These are phyloP conservation scores for Cadophora sp. DNA, from an alignment of 2,329 filamentous ascomycete genomes.

Conservation along the genomic window DNA sequence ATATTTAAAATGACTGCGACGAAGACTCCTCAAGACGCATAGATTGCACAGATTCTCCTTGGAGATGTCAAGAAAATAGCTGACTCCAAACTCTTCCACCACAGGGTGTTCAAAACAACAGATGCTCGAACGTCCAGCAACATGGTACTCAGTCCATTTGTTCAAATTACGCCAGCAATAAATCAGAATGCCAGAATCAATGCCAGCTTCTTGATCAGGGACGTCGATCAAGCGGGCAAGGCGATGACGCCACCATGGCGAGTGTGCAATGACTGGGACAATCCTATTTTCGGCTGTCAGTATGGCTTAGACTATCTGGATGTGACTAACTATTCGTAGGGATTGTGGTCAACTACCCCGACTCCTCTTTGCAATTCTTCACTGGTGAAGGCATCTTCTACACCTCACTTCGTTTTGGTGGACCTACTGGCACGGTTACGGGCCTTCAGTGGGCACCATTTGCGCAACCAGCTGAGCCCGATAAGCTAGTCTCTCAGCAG, in stretches of 20 bases:
- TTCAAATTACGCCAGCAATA: constrained; percentile 52
- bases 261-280: constrained; percentile 40
- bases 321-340: constrained; percentile 42
- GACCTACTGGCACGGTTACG: constrained; percentile 36
- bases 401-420: constrained; percentile 42
- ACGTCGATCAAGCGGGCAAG: constrained; percentile 18
- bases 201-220: constrained; percentile 43
- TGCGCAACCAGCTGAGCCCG: constrained; percentile 24
- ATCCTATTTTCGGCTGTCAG: constrained; percentile 45
- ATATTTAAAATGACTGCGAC: too few relatives aligned
- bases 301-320: neutral
- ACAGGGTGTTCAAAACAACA: constrained; percentile 13
- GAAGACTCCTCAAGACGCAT: too few relatives aligned
- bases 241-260: constrained; percentile 28
- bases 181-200: constrained; percentile 51
- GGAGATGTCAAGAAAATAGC: too few relatives aligned
- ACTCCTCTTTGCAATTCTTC: constrained; percentile 53
- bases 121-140: constrained; percentile 6
- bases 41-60: too few relatives aligned
- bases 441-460: constrained; percentile 49
- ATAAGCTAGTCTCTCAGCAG: constrained; percentile 38
- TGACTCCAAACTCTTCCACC: too few relatives aligned
- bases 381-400: constrained; percentile 51
- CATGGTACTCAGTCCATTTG: constrained; percentile 44
- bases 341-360: constrained; percentile 51